phyloP scores from a whole-genome alignment of 805 yeast genomes.

The Gaillardinia entomophila region DNA sequence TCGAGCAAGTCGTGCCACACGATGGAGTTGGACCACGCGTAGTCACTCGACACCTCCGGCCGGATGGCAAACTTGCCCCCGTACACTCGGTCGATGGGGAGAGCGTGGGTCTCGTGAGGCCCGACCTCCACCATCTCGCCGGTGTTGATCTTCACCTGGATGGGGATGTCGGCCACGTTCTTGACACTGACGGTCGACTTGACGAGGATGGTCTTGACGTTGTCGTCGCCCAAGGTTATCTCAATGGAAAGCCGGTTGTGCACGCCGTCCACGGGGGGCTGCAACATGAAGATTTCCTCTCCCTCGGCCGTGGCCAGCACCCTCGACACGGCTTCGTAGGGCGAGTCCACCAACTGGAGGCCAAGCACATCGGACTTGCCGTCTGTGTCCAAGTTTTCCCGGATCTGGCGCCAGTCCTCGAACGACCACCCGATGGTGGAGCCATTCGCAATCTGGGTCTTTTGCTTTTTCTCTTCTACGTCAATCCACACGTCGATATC shows the following conservation, averaged over 20 bases:
- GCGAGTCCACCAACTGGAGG: conserved; percentile 51
- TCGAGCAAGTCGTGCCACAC: conserved; percentile 59
- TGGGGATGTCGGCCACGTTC: conserved; percentile 57
- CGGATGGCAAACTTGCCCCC: conserved; percentile 50
- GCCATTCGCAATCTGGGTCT: conserved; percentile 39
- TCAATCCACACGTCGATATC: conserved; percentile 83
- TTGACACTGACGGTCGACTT: conserved; percentile 68
- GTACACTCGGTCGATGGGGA: conserved; percentile 71
- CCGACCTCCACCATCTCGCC: conserved; percentile 35
- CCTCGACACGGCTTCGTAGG: conserved; percentile 47
- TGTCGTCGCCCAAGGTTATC: conserved; percentile 62
- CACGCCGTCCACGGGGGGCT: conserved; percentile 55
- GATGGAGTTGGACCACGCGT: conserved; percentile 64
- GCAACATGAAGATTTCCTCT: conserved; percentile 63
- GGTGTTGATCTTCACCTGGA: conserved; percentile 39
- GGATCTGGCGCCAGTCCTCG: conserved; percentile 85
- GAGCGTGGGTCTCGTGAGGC: conserved; percentile 54
- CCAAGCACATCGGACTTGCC: conserved; percentile 58
- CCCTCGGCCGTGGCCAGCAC: conserved; percentile 79
- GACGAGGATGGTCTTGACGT: conserved; percentile 71
- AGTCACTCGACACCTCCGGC: conserved; percentile 51
- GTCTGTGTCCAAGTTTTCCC: conserved; percentile 73
- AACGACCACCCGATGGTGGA: conserved; percentile 77
- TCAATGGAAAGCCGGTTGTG: conserved; percentile 76
- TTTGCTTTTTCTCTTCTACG: conserved; percentile 17